These are phyloP conservation scores for Xerophyta viscosa DNA, from an alignment of 106 monocot species.

Conservation along the genomic window DNA sequence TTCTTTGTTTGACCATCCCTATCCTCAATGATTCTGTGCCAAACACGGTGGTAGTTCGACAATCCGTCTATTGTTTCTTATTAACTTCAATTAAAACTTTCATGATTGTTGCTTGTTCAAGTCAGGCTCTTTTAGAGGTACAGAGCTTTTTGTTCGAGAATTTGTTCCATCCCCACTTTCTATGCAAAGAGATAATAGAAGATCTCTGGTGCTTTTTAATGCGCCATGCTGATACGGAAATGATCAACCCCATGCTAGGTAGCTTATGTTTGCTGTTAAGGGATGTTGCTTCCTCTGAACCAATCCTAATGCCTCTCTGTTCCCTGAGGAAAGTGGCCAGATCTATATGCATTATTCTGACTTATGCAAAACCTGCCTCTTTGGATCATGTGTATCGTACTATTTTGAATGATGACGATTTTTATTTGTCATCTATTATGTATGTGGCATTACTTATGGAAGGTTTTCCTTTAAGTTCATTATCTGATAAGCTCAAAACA, in stretches of 20 bases:
- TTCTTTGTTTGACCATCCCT: conserved; percentile 59
- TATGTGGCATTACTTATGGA: conserved; percentile 64
- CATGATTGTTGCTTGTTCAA: conserved; percentile 55
- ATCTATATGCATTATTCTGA: conserved; percentile 44
- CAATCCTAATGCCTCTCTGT: conserved; percentile 32
- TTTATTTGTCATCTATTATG: conserved; percentile 33
- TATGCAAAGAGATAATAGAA: conserved; percentile 57
- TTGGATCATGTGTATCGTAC: conserved; percentile 53
- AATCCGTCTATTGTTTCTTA: conserved; percentile 41
- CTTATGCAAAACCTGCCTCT: conserved; percentile 24
- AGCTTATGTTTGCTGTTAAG: conserved; percentile 38
- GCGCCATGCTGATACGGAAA: conserved; percentile 52
- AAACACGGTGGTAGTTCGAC: conserved; percentile 36
- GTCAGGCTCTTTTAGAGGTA: conserved; percentile 39
- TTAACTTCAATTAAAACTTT: conserved; percentile 61
- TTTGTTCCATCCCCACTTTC: conserved; percentile 73
- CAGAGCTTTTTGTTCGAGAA: conserved; percentile 58
- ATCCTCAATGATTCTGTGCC: conserved; percentile 24
- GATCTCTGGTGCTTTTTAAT: conserved; percentile 74
- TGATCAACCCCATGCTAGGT: conserved; percentile 30
- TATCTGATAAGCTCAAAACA: conserved; percentile 45
- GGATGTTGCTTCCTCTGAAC: conserved; percentile 38
- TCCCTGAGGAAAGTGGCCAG: conserved; percentile 57
- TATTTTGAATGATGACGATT: conserved; percentile 22
- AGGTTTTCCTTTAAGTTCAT: conserved; percentile 65